Base-by-base conservation (phyloP, 352 stramenopile genomes). In the Globisporangium polare region DNA sequence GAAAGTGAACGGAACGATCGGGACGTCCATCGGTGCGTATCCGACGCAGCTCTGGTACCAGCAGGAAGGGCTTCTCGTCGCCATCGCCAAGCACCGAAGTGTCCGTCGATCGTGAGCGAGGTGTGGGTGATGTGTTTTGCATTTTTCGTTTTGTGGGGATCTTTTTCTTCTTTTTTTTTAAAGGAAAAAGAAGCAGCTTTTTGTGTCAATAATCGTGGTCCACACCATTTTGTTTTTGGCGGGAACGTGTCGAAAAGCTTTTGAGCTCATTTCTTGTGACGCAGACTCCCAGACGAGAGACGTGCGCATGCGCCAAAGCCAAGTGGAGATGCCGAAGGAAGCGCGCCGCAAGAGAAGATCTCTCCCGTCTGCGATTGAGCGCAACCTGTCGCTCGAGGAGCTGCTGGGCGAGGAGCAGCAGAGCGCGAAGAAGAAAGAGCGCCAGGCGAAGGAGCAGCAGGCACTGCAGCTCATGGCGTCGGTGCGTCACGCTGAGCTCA, bases 1-100 rank as follows among this genome's bases (percentile, higher is more conserved):
- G 83, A 71, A 77, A 41, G 80, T 95, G 29, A 90, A 95, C 61
- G 86, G 86, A 27, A 92, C 77, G 22, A 88, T 95, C 46, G 68
- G 68, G 29, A 76, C 79, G 10, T 79, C 78, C 4, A 91, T 95
- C 26, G 83, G 83, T 27, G 72, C 66, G 41, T 95, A 89, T 54
- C 54, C 74, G 43, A 88, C 82, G 35, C 66, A 72, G 33, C 60
- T 95, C 31, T 82, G 75, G 43, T 95, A 95, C 62, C 68, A 77
- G 33, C 86, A 95, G 71, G 75, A 93, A 29, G 80, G 63, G 7
- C 63, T 95, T 53, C 67, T 93, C 13, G 82, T 95, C 45, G 82
- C 65, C 35, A 79, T 92, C 67, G 77, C 80, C 64, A 85, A 71
- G 72, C 58, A 10, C 45, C 56, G 29, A 31, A 45, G 20, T 45